These are phyloP conservation scores for Tolypocladium endophyticum DNA, from an alignment of 2,329 filamentous ascomycete species.

Conservation along the genomic window DNA sequence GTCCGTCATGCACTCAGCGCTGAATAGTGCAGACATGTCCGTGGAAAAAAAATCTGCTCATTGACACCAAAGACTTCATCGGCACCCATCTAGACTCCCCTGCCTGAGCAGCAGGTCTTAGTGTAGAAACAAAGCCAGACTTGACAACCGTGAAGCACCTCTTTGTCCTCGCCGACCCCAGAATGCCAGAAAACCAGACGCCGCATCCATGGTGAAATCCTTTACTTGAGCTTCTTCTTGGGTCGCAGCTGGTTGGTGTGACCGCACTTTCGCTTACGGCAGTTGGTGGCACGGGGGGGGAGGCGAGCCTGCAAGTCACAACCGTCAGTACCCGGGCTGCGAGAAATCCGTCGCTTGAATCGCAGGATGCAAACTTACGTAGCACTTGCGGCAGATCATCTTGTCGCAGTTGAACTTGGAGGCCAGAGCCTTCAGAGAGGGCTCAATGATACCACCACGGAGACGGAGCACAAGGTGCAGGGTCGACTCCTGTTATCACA, in stretches of 20 bases:
- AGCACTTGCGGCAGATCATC: conserved; percentile 99
- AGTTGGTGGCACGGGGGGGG: conserved; percentile 98
- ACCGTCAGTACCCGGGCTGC: conserved; percentile 5
- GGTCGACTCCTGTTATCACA: conserved; percentile 67
- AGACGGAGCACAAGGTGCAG: conserved; percentile 98
- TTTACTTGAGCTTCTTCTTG: conserved; percentile 99
- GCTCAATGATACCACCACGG: conserved; percentile 98
- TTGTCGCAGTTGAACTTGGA: conserved; percentile 99
- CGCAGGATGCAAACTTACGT: conserved; percentile 52
- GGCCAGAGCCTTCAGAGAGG: conserved; percentile 94
- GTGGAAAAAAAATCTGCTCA: background rate
- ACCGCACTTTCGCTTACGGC: conserved; percentile 99
- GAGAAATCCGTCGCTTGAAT: background rate
- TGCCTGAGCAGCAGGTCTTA: conserved; percentile 28
- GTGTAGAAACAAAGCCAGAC: conserved; percentile 28
- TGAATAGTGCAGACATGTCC: background rate
- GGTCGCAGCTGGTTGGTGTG: conserved; percentile 99
- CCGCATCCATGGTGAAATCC: conserved; percentile 30
- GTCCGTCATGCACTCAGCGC: background rate
- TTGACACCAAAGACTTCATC: conserved; percentile 10
- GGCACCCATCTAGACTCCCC: conserved; percentile 25
- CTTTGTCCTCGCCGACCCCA: conserved; percentile 24
- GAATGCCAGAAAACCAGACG: conserved; percentile 33
- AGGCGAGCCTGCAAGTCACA: conserved; percentile 54
- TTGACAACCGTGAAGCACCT: conserved; percentile 23